phyloP scores from a whole-genome alignment of 257 asterid species.

The Penstemon eatonii region DNA sequence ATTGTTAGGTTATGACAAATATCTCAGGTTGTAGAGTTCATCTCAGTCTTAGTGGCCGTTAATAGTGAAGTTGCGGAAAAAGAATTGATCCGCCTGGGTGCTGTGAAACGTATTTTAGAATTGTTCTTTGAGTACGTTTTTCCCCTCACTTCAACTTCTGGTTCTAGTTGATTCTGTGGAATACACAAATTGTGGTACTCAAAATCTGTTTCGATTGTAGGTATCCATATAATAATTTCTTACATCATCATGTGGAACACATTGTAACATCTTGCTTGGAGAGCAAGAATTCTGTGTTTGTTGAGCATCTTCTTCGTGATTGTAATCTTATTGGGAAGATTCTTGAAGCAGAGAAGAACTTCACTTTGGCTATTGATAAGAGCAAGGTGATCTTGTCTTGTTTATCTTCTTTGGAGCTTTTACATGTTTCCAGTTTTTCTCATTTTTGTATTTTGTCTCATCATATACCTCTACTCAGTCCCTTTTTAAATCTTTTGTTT shows the following conservation, averaged over 20 bases:
- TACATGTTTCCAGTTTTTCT: neutral
- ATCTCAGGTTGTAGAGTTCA: slow-evolving; percentile 86
- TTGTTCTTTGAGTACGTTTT: slow-evolving; percentile 75
- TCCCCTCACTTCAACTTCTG: slow-evolving; percentile 12
- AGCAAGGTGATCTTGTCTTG: slow-evolving; percentile 38
- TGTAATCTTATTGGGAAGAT: slow-evolving; percentile 63
- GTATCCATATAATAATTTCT: slow-evolving; percentile 67
- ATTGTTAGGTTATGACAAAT: slow-evolving; percentile 24
- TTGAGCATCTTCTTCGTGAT: slow-evolving; percentile 58
- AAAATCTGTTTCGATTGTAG: slow-evolving; percentile 30
- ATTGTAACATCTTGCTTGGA: slow-evolving; percentile 59
- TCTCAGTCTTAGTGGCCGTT: slow-evolving; percentile 78
- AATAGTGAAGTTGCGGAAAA: slow-evolving; percentile 80
- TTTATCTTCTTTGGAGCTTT: neutral
- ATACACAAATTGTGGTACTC: slow-evolving; percentile 12
- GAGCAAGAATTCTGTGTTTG: slow-evolving; percentile 53
- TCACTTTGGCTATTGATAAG: slow-evolving; percentile 38
- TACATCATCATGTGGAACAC: slow-evolving; percentile 62
- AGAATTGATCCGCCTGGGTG: slow-evolving; percentile 77
- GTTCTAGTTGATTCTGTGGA: slow-evolving; percentile 8
- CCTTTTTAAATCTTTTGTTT: neutral
- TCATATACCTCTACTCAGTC: slow-evolving; percentile 5
- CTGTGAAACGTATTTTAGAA: slow-evolving; percentile 60
- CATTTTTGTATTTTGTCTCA: neutral
- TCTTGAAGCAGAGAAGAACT: slow-evolving; percentile 62